Evolutionary conservation across 1,284 basidiomycete species (phyloP).

Genomic region (Ustilago esculenta): DNA sequence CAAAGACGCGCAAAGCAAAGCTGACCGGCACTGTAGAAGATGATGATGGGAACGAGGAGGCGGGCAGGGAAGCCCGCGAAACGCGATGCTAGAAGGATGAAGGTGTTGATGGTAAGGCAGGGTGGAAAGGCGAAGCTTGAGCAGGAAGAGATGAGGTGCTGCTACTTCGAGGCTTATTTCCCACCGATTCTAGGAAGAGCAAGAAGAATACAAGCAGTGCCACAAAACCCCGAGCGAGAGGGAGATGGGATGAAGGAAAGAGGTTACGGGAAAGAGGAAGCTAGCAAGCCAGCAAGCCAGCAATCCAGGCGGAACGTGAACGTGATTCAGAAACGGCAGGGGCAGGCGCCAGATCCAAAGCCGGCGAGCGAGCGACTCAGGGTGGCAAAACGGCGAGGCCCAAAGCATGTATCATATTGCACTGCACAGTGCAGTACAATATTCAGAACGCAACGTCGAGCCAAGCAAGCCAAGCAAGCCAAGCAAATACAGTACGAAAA

Average conservation of each 20-base stretch:
- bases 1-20: no score
- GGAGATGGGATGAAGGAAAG: neutral
- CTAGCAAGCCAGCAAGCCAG: no score
- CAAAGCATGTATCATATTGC: no score
- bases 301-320: no score
- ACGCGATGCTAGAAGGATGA: neutral
- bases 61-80: neutral
- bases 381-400: no score
- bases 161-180: slow-evolving; percentile 8
- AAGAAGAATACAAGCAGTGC: slow-evolving; percentile 1
- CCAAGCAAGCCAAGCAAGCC: neutral
- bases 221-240: neutral
- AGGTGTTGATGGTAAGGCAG: neutral
- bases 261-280: neutral
- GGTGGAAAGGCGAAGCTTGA: neutral
- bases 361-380: no score
- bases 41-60: neutral
- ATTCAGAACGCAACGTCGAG: no score
- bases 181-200: slow-evolving; percentile 10
- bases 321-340: no score
- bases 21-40: neutral
- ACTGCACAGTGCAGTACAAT: no score
- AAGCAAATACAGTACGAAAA: neutral
- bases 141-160: neutral
- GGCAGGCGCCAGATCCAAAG: no score